Percentiles rank a stretch among this genome's conserved stretches.
Conservation (phyloP, 192 early-diverging fungal species). For the Umbelopsis sp. region DNA sequence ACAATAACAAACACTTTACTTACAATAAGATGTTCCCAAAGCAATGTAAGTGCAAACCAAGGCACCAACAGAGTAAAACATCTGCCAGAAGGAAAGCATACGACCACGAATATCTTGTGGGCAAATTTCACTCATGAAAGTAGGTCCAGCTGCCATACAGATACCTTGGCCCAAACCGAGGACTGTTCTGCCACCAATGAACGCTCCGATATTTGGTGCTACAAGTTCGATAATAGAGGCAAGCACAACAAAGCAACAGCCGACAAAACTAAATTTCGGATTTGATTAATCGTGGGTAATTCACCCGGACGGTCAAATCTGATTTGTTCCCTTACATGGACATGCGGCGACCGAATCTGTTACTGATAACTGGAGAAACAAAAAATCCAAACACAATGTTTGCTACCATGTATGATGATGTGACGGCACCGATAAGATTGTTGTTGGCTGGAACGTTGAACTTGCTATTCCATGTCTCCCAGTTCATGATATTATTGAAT, state of each 20-base stretch:
- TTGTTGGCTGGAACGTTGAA: conserved; percentile 19
- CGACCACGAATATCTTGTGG: conserved; percentile 30
- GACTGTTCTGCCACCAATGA: conserved; percentile 27
- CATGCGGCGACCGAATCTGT: conserved; percentile 28
- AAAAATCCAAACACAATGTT: conserved; percentile 27
- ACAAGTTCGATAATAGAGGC: conserved; percentile 25
- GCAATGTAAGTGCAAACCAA: conserved; percentile 28
- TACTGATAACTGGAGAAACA: conserved; percentile 24
- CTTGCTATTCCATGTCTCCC: conserved; percentile 7
- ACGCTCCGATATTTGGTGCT: conserved; percentile 27
- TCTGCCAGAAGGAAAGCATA: conserved; percentile 34
- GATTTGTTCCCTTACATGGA: conserved; percentile 15
- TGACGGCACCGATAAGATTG: conserved; percentile 24
- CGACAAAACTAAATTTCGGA: conserved; percentile 6
- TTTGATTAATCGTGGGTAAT: neutral
- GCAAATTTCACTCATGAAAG: conserved; percentile 28
- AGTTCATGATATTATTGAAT: conserved; percentile 29
- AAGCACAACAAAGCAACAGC: conserved; percentile 11
- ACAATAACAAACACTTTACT: neutral
- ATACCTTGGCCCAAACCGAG: conserved; percentile 29
- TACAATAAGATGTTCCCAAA: conserved; percentile 24
- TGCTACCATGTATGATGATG: conserved; percentile 21
- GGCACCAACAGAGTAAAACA: conserved; percentile 28
- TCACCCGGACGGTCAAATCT: no score
- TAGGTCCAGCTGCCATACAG: conserved; percentile 26